phyloP scores from a whole-genome alignment of 2,329 filamentous ascomycete species.

The Fusarium sp. region DNA sequence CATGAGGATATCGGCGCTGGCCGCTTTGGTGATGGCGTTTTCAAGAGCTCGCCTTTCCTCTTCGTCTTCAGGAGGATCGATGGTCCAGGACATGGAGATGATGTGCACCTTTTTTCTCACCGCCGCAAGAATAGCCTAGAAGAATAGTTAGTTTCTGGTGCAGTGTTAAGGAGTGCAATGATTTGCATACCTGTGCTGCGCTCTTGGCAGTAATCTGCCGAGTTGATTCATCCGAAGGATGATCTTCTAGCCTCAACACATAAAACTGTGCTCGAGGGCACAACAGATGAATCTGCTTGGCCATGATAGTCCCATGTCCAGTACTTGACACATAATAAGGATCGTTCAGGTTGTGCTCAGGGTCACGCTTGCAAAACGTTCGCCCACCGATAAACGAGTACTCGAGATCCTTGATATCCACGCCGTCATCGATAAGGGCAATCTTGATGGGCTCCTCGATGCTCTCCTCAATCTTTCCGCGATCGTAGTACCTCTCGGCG shows the following conservation, averaged over 20 bases:
- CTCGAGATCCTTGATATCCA: constrained; percentile 47
- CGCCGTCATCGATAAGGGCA: constrained; percentile 55
- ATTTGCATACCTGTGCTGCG: background rate
- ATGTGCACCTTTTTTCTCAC: constrained; percentile 47
- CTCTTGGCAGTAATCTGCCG: constrained; percentile 3
- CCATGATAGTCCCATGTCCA: constrained; percentile 46
- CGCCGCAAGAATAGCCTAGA: constrained; percentile 48
- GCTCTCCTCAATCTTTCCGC: constrained; percentile 7
- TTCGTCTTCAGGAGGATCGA: constrained; percentile 24
- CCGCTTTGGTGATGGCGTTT: constrained; percentile 39
- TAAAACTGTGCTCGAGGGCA: constrained; percentile 41
- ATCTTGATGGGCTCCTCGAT: constrained; percentile 43
- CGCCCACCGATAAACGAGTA: constrained; percentile 41
- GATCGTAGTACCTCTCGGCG: constrained; percentile 24
- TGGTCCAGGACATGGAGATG: constrained; percentile 55
- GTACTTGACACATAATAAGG: constrained; percentile 45
- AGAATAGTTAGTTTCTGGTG: background rate
- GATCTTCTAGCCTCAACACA: constrained; percentile 17
- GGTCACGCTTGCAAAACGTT: constrained; percentile 39
- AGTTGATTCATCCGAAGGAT: background rate
- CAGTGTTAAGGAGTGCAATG: no score
- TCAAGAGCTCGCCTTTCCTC: constrained; percentile 30
- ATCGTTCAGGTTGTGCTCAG: background rate
- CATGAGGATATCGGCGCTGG: constrained; percentile 50
- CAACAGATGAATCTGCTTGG: constrained; percentile 40